phyloP scores from a whole-genome alignment of 2,329 filamentous ascomycete genomes.

The Zymoseptoria pseudotritici region DNA sequence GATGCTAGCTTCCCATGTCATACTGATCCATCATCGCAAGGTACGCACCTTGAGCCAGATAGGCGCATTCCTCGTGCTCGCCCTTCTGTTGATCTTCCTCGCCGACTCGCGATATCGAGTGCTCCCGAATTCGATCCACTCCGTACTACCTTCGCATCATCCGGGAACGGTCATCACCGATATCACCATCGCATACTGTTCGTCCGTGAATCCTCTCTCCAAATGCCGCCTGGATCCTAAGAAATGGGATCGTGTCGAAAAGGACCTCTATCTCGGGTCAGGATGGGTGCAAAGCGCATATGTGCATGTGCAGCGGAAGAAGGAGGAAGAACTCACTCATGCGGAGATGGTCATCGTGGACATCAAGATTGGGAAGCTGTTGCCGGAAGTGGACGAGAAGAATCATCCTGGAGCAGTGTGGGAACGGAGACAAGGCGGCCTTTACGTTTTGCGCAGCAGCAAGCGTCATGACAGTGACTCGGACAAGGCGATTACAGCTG shows the following conservation, averaged over 20 bases:
- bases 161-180: constrained; percentile 80
- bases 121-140: constrained; percentile 76
- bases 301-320: constrained; percentile 73
- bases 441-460: constrained; percentile 74
- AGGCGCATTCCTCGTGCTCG: constrained; percentile 53
- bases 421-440: constrained; percentile 67
- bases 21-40: constrained; percentile 6
- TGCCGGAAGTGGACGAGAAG: constrained; percentile 55
- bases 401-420: constrained; percentile 57
- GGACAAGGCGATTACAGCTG: constrained; percentile 64
- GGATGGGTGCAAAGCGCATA: constrained; percentile 71
- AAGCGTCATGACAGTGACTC: constrained; percentile 69
- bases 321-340: constrained; percentile 69
- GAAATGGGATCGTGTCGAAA: constrained; percentile 77
- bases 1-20: background rate
- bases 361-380: constrained; percentile 63
- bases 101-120: constrained; percentile 86
- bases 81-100: constrained; percentile 65
- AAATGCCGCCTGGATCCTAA: constrained; percentile 55
- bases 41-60: constrained; percentile 73
- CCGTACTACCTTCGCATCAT: constrained; percentile 78
- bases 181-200: constrained; percentile 70
- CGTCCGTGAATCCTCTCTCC: constrained; percentile 53
- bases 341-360: constrained; percentile 76
- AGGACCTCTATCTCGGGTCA: constrained; percentile 74